Evolutionary conservation across 2,329 filamentous ascomycete species (phyloP), one percentile per base, ranked within the genome.

Genomic region (Mycogone perniciosa): DNA sequence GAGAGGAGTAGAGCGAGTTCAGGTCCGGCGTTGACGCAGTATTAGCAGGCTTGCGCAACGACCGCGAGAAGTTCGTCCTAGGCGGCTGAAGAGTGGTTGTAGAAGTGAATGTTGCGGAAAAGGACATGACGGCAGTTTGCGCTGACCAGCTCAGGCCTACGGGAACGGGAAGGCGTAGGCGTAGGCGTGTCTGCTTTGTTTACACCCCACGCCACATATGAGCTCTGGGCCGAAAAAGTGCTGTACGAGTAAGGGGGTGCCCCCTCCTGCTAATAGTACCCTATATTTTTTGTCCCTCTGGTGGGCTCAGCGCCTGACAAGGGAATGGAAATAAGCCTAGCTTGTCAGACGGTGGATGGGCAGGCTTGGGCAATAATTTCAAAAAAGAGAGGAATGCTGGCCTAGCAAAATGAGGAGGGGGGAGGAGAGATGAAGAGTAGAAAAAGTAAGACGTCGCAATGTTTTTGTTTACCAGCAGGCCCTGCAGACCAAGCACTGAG

Each of bases 21-120:
- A 85, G 71, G 60, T 84, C 82, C 8, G 81, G 80, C 4, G 78
- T 81, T 6, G 81, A 84, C 34, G 73, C 71, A 27, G 80, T 75
- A 52, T 71, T 67, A 49, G 69, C 64, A 53, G 71, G 66, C 61
- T 71, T 71, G 62, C 75, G 69, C 55, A 76, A 66, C 48, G 70
- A 69, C 54, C 72, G 67, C 39, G 65, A 62, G 33, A 55, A 54
- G 27, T 53, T 46, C 39, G 58, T 46, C 46, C 51, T 52, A 40
- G 53, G 42, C 45, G 44, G 39, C 44, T 51, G 39, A 40, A 46
- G 47, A 61, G 52, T 50, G 53, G 43, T 54, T 35, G 57, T 52
- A 43, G 55, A 56, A 9, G 56, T 54, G 41, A 56, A 54, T 51
- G 58, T 48, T 26, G 56, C 47, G 31, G 50, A 48, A 46, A 59